phyloP scores from a whole-genome alignment of 768 basidiomycete species.

The Russula vinacea region DNA sequence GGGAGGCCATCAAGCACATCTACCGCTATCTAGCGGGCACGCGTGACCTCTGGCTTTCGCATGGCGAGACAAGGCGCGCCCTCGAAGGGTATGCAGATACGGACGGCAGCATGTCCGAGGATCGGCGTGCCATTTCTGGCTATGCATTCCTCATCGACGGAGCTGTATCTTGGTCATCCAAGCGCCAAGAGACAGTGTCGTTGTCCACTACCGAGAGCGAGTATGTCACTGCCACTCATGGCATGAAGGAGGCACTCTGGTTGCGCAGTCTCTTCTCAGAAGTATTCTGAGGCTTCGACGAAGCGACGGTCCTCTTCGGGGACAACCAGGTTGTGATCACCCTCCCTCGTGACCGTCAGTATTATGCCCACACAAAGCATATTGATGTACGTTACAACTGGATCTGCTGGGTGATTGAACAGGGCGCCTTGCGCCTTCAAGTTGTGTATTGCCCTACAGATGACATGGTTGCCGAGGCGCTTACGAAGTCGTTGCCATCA shows the following conservation, averaged over 20 bases:
- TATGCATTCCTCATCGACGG: slow-evolving; percentile 9
- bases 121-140: slow-evolving; percentile 33
- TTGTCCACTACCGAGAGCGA: too few relatives aligned
- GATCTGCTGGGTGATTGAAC: not conserved
- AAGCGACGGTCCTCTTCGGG: not conserved
- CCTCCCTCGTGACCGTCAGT: not conserved
- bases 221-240: too few relatives aligned
- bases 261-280: too few relatives aligned
- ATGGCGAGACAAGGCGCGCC: slow-evolving; percentile 12
- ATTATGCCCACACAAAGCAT: not conserved
- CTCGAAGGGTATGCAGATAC: slow-evolving; percentile 33
- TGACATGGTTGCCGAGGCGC: slow-evolving; percentile 8
- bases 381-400: not conserved
- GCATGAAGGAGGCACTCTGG: too few relatives aligned
- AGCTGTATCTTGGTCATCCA: too few relatives aligned
- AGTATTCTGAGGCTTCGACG: too few relatives aligned
- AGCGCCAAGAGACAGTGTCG: too few relatives aligned
- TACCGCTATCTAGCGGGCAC: slow-evolving; percentile 43
- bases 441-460: slow-evolving; percentile 8
- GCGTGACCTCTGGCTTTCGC: slow-evolving; percentile 29
- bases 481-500: not conserved
- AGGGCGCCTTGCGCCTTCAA: not conserved
- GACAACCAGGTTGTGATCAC: not conserved
- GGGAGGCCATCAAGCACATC: slow-evolving; percentile 37
- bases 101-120: slow-evolving; percentile 33